Conservation (phyloP, 2,329 filamentous ascomycete species). For the Trichoderma harzianum region DNA sequence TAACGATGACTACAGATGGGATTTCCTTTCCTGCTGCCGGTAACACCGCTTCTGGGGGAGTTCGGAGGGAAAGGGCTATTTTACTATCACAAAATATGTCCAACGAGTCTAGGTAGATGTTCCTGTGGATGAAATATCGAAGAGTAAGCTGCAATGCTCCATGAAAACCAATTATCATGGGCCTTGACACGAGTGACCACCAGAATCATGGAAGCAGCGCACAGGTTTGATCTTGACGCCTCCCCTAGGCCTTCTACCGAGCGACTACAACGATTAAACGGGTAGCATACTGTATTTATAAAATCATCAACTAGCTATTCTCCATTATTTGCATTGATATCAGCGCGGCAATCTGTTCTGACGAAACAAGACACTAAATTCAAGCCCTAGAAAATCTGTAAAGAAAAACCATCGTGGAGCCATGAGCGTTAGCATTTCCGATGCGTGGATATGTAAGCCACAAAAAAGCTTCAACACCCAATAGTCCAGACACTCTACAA, state of each 20-base stretch:
- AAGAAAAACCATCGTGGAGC: too few relatives aligned
- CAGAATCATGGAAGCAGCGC: not conserved
- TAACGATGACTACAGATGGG: not conserved
- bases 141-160: not conserved
- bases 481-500: too few relatives aligned
- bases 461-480: too few relatives aligned
- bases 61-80: not conserved
- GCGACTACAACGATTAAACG: not conserved
- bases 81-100: not conserved
- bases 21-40: not conserved
- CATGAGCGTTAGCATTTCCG: too few relatives aligned
- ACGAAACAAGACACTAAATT: not conserved
- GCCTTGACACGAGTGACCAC: not conserved
- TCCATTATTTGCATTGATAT: not conserved
- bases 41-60: not conserved
- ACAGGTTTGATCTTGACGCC: not conserved
- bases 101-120: not conserved
- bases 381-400: not conserved
- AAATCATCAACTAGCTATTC: not conserved
- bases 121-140: not conserved
- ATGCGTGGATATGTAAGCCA: too few relatives aligned
- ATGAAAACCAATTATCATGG: not conserved
- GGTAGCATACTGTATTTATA: not conserved
- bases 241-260: not conserved
- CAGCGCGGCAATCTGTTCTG: not conserved